Evolutionary conservation across 352 stramenopile species (phyloP), one percentile per base, ranked within the genome.

Genomic region (Globisporangium rhizosaccharum): DNA sequence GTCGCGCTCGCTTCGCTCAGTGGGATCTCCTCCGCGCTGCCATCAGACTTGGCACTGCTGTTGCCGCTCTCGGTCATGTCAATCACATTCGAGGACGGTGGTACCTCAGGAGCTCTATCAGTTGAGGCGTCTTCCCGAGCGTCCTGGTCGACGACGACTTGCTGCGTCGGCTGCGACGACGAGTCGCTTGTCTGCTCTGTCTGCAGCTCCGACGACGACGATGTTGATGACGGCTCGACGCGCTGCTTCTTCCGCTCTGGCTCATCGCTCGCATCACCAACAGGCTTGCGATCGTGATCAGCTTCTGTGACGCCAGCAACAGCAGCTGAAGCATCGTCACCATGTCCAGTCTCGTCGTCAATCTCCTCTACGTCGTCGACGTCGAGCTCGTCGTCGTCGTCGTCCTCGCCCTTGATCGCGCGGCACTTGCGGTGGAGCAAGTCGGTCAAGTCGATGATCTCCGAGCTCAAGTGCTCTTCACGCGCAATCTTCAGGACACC

Each of bases 401-500:
- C 61, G 45, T 67, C 65, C 39, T 82, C 73, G 17, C 67, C 62
- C 42, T 84, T 81, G 25, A 78, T 46, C 14, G 73, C 68, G 17
- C 79, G 73, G 37, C 76, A 89, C 45, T 79, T 87, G 26, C 75
- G 69, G 37, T 75, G 75, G 47, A 89, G 42, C 45, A 83, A 66
- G 14, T 85, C 75, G 0, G 73, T 82, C 61, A 75, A 76, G 20
- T 65, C 64, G 42, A 87, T 57, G 41, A 89, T 79, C 23, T 87
- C 75, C 2, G 71, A 54, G 52, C 67, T 81, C 44, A 89, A 57
- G 49, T 85, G 70, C 62, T 87, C 79, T 50, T 87, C 76, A 14
- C 66, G 75, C 5, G 73, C 69, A 23, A 89, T 87, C 60, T 86
- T 82, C 26, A 89, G 53, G 23, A 85, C 76, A 3, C 68, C 70